These are phyloP conservation scores for Coccinonectria pachysandricola DNA, from an alignment of 2,329 filamentous ascomycete species.

Conservation along the genomic window DNA sequence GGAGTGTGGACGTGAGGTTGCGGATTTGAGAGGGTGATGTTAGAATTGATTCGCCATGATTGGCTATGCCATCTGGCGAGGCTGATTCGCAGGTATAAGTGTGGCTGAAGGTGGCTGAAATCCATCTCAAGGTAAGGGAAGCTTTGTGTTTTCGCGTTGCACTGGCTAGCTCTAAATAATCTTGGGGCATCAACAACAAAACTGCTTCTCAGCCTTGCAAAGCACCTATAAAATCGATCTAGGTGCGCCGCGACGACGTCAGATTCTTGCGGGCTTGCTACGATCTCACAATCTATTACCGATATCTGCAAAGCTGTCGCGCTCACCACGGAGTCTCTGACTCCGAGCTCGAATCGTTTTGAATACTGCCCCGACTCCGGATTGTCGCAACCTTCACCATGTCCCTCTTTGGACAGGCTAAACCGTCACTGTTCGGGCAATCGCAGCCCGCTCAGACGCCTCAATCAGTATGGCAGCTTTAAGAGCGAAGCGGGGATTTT, in stretches of 20 bases:
- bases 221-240: too few species aligned
- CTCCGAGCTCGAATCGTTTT: too few species aligned
- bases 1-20: slow-evolving; percentile 18
- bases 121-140: too few species aligned
- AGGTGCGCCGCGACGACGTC: too few species aligned
- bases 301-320: slow-evolving; percentile 4
- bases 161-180: slow-evolving; percentile 20
- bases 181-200: slow-evolving; percentile 16
- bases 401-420: slow-evolving; percentile 33
- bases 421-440: slow-evolving; percentile 29
- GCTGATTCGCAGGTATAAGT: slow-evolving; percentile 12
- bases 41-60: slow-evolving; percentile 29
- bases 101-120: slow-evolving; percentile 3
- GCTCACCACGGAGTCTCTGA: too few species aligned
- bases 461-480: slow-evolving; percentile 16
- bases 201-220: slow-evolving; percentile 11
- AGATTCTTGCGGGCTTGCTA: slow-evolving; percentile 1
- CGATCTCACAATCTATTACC: slow-evolving; percentile 2
- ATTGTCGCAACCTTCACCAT: slow-evolving; percentile 13
- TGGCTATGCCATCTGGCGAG: slow-evolving; percentile 23
- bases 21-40: slow-evolving; percentile 29
- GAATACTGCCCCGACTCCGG: slow-evolving; percentile 5
- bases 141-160: slow-evolving; percentile 23
- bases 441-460: slow-evolving; percentile 24
- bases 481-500: background rate